Conservation (phyloP, 768 basidiomycete genomes). For the Suillus occidentalis region DNA sequence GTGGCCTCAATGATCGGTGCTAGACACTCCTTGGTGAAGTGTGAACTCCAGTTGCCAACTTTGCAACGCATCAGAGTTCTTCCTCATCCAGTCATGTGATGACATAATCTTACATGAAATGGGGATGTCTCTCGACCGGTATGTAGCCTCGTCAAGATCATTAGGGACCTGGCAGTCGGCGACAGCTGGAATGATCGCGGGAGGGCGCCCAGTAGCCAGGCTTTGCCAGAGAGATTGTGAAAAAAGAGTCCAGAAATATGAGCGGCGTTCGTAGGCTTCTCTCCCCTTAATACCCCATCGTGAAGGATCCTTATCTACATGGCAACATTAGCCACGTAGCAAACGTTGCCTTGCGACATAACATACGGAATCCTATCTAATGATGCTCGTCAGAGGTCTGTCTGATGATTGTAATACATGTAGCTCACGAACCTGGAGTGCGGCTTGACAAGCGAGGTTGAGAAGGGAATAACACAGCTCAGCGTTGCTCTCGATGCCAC, state of each 20-base stretch:
- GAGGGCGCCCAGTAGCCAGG: slow-evolving; percentile 49
- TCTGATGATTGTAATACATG: background rate
- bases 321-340: slow-evolving; percentile 12
- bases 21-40: slow-evolving; percentile 41
- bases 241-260: slow-evolving; percentile 57
- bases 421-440: slow-evolving; percentile 41
- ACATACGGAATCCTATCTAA: slow-evolving; percentile 19
- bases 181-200: slow-evolving; percentile 40
- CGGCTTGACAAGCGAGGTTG: slow-evolving; percentile 48
- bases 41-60: slow-evolving; percentile 53
- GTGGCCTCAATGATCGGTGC: slow-evolving; percentile 42
- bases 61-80: slow-evolving; percentile 8
- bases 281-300: slow-evolving; percentile 50
- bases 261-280: slow-evolving; percentile 52
- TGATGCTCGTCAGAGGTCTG: background rate
- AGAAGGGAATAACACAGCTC: slow-evolving; percentile 48
- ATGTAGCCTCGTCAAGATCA: slow-evolving; percentile 45
- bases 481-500: slow-evolving; percentile 50
- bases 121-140: slow-evolving; percentile 42
- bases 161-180: slow-evolving; percentile 49
- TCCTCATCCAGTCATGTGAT: background rate
- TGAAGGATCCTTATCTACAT: slow-evolving; percentile 48
- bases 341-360: background rate
- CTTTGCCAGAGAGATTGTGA: slow-evolving; percentile 53
- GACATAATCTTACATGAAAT: slow-evolving; percentile 41